Conservation (phyloP, 305 asterid genomes). For the Solanum chacoense region DNA sequence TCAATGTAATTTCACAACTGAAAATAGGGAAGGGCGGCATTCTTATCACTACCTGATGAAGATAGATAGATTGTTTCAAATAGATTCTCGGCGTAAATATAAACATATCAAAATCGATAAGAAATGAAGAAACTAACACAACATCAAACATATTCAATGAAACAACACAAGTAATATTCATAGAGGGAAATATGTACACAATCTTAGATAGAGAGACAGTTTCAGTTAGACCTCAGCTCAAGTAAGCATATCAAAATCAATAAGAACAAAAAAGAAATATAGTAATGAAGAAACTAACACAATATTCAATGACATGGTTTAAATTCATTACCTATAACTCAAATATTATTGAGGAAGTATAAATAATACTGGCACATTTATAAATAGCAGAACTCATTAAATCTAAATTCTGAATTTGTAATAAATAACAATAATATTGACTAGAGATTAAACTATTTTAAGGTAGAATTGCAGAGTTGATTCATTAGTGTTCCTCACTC, state of each 20-base stretch:
- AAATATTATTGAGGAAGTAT: neutral
- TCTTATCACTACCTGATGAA: no score
- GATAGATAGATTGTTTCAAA: neutral
- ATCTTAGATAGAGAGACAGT: rapidly evolving
- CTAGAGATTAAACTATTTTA: neutral
- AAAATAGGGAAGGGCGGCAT: no score
- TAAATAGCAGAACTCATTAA: neutral
- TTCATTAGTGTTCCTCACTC: neutral
- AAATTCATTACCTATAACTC: neutral
- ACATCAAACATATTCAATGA: neutral
- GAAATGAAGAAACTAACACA: neutral
- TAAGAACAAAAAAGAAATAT: neutral
- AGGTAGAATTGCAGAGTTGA: neutral
- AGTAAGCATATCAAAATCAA: rapidly evolving
- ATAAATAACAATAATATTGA: neutral
- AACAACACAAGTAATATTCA: neutral
- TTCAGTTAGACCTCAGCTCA: neutral
- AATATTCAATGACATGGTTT: neutral
- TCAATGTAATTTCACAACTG: neutral
- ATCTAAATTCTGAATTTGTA: neutral
- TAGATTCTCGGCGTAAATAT: neutral
- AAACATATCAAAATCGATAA: neutral
- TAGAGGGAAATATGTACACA: neutral
- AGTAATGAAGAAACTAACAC: neutral
- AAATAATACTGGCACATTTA: neutral